Evolutionary conservation across 1,284 basidiomycete species (phyloP), one percentile per base, ranked within the genome.

Genomic region (Heterobasidion occidentale): DNA sequence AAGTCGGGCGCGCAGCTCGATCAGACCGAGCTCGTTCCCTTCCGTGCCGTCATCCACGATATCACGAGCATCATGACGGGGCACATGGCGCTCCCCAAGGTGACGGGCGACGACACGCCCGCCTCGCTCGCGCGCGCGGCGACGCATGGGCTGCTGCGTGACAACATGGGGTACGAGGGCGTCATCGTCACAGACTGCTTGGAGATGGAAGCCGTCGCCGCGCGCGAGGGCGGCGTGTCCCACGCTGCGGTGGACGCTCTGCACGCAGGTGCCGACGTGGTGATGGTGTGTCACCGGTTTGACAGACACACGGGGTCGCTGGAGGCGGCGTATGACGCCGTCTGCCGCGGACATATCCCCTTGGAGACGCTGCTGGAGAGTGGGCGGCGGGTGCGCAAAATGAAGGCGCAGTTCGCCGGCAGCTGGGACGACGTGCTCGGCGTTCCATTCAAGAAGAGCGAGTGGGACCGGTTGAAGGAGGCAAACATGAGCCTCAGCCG

Each of bases 201-300:
- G 17, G 84, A 86, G 69, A 88, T 88, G 86, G 80, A 81, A 51
- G 84, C 86, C 14, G 77, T 88, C 15, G 75, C 78, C 0, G 72
- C 74, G 36, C 57, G 61, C 38, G 77, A 74, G 9, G 78, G 77
- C 59, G 81, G 80, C 14, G 68, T 77, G 2, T 74, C 77, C 52
- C 74, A 71, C 48, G 84, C 81, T 2, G 80, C 83, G 0, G 74
- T 85, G 15, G 65, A 74, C 57, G 76, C 79, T 3, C 65, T 88
- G 38, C 69, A 71, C 51, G 84, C 86, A 0, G 86, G 84, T 3
- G 81, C 82, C 17, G 86, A 88, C 57, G 69, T 88, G 14, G 83
- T 73, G 8, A 88, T 88, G 86, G 78, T 86, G 46, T 88, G 85
- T 60, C 86, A 88, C 63, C 79, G 74, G 7, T 75, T 80, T 58